phyloP scores from a whole-genome alignment of 371 early-diverging fungal species.

The Mortierella sp. region DNA sequence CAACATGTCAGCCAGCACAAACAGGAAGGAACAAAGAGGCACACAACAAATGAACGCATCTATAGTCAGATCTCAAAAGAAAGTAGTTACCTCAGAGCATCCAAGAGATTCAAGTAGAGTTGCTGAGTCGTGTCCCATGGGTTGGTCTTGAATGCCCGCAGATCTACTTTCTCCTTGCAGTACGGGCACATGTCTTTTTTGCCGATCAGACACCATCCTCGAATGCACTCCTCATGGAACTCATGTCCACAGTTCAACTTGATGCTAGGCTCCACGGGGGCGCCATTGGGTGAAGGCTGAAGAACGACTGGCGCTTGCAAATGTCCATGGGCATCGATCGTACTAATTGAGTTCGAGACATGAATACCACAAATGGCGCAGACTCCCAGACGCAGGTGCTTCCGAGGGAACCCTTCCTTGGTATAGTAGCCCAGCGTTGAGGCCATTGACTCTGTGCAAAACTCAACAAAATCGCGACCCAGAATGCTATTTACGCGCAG shows the following conservation, averaged over 20 bases:
- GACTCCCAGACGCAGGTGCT: constrained; percentile 76
- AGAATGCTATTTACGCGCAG: constrained; percentile 62
- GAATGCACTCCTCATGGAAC: constrained; percentile 93
- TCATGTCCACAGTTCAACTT: constrained; percentile 82
- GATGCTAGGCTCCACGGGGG: constrained; percentile 64
- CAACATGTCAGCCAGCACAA: too few relatives aligned
- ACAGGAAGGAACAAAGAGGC: neutral
- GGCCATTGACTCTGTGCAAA: constrained; percentile 87
- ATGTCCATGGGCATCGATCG: constrained; percentile 37
- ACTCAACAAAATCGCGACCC: constrained; percentile 87
- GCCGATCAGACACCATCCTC: constrained; percentile 95
- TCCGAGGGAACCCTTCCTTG: constrained; percentile 75
- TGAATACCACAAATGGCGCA: constrained; percentile 85
- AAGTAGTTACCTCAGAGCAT: constrained; percentile 72
- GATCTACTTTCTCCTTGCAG: constrained; percentile 90
- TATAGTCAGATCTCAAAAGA: too few relatives aligned
- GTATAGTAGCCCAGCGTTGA: constrained; percentile 80
- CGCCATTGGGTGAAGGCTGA: constrained; percentile 30
- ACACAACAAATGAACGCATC: neutral
- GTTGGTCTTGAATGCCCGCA: constrained; percentile 80
- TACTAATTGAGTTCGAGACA: constrained; percentile 52
- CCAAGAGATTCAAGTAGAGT: constrained; percentile 82
- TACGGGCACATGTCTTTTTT: constrained; percentile 97
- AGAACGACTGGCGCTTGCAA: constrained; percentile 42
- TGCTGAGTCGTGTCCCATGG: constrained; percentile 84